Evolutionary conservation across 2,329 filamentous ascomycete species (phyloP).

Genomic region (Fusarium xylarioides): DNA sequence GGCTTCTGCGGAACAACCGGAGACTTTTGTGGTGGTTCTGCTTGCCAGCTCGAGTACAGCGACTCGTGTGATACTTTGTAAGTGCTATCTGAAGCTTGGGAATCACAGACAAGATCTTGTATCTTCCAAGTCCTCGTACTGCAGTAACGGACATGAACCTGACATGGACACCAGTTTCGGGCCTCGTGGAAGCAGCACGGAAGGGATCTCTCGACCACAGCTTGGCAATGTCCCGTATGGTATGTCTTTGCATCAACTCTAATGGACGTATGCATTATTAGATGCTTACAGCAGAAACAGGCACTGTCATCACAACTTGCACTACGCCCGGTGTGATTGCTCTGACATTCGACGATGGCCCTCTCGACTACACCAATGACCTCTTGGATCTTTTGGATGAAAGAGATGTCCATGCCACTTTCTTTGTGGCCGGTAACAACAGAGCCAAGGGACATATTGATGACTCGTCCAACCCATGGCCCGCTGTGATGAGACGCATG

Average conservation of each 20-base stretch:
- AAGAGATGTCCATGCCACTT: slow-evolving; percentile 49
- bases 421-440: slow-evolving; percentile 56
- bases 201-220: slow-evolving; percentile 43
- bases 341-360: slow-evolving; percentile 59
- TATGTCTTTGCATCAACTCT: slow-evolving; percentile 27
- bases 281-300: slow-evolving; percentile 38
- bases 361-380: slow-evolving; percentile 52
- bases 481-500: slow-evolving; percentile 53
- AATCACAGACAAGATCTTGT: neutral
- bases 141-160: slow-evolving; percentile 10
- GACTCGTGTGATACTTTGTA: slow-evolving; percentile 54
- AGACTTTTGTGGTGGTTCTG: slow-evolving; percentile 50
- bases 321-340: slow-evolving; percentile 50
- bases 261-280: slow-evolving; percentile 13
- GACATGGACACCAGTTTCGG: slow-evolving; percentile 41
- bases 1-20: slow-evolving; percentile 50
- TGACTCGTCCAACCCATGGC: slow-evolving; percentile 46
- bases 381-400: slow-evolving; percentile 52
- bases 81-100: slow-evolving; percentile 31
- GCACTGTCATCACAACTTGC: slow-evolving; percentile 49
- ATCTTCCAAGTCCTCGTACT: neutral
- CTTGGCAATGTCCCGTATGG: slow-evolving; percentile 51
- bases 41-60: slow-evolving; percentile 52
- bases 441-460: slow-evolving; percentile 54
- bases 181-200: slow-evolving; percentile 46